Percentiles rank a stretch among this genome's conserved stretches.
These are phyloP conservation scores for Lycium barbarum DNA, from an alignment of 257 asterid genomes.

Conservation along the genomic window DNA sequence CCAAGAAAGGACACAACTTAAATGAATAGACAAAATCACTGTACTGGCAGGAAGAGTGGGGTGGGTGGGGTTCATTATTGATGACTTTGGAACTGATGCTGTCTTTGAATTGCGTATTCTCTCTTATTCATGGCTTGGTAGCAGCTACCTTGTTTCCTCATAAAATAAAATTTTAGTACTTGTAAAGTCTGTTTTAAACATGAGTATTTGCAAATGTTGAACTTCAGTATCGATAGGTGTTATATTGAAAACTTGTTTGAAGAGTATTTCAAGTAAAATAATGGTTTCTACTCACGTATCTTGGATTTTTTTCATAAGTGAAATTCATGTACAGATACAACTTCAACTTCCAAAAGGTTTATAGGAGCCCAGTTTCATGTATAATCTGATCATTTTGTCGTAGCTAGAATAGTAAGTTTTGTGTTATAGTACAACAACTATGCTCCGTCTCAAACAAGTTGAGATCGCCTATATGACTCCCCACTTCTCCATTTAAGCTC, in stretches of 20 bases:
- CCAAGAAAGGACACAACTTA: neutral
- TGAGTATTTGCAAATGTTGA: neutral
- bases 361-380: neutral
- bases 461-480: too few relatives aligned
- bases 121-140: constrained; percentile 17
- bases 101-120: constrained; percentile 7
- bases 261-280: neutral
- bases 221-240: neutral
- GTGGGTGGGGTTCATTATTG: constrained; percentile 26
- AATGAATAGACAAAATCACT: constrained; percentile 12
- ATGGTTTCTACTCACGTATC: neutral
- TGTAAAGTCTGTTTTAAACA: neutral
- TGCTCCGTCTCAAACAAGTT: too few relatives aligned
- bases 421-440: neutral
- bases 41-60: neutral
- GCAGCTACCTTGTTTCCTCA: neutral
- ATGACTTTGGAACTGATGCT: constrained; percentile 26
- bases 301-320: neutral
- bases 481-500: too few relatives aligned
- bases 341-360: neutral
- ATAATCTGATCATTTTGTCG: neutral
- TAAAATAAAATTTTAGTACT: too few relatives aligned
- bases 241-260: neutral
- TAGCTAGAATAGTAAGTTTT: neutral
- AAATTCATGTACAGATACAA: neutral